Base-by-base conservation (phyloP, 495 filamentous ascomycete genomes). In the Immersiella caudata region DNA sequence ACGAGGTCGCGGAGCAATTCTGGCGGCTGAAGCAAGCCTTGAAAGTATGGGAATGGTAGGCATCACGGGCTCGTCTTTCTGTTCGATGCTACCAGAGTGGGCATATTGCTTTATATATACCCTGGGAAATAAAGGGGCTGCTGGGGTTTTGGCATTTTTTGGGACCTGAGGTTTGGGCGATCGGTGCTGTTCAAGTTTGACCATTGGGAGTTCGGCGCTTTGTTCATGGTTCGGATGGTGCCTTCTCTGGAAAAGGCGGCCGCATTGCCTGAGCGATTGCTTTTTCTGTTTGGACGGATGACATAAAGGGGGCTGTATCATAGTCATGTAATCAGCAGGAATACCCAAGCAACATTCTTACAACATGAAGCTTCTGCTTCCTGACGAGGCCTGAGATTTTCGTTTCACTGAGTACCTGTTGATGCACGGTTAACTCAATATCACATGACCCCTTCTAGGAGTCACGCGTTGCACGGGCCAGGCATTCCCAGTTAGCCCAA, bases 91-190 rank as follows among this genome's bases (percentile, higher is more conserved):
- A 6, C 16, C 11, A 12, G 40, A 46, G 16, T 18, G 40, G 40
- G 40, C 40, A 46, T 18, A 18, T 2, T 46, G 40, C 40, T 12
- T 33, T 60, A 20, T 60, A 60, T 60, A 60, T 60, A 60, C 57
- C 57, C 57, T 33, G 57, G 57, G 57, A 46, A 46, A 46, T 46
- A 46, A 46, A 46, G 40, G 40, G 40, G 11, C 11, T 46, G 40
- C 40, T 18, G 33, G 33, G 12, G 16, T 14, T 14, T 46, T 46
- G 40, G 40, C 40, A 46, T 46, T 46, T 12, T 36, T 46, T 46
- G 40, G 40, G 40, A 46, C 16, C 16, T 46, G 40, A 18, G 40
- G 40, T 46, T 46, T 46, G 40, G 40, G 16, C 9, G 40, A 12
- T 4, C 5, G 2, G 40, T 46, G 40, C 40, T 46, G 9, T 46